Evolutionary conservation across 2,329 filamentous ascomycete species (phyloP).

Genomic region (Pseudogymnoascus sp.): DNA sequence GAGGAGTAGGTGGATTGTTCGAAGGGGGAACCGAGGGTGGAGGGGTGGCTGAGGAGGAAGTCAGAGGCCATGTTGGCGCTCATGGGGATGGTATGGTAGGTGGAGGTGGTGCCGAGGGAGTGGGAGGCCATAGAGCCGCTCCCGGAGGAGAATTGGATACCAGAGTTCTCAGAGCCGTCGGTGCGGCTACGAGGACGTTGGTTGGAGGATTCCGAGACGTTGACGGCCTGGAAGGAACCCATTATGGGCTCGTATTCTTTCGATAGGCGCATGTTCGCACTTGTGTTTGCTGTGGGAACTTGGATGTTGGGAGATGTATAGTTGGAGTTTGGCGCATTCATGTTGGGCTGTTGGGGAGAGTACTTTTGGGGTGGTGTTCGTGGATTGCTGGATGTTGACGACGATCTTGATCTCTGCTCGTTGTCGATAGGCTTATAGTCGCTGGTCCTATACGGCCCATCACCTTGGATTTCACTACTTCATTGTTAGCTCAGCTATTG

Average conservation of each 20-base stretch:
- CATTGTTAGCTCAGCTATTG: slow-evolving; percentile 14
- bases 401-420: slow-evolving; percentile 26
- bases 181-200: not conserved
- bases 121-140: not conserved
- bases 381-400: slow-evolving; percentile 13
- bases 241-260: slow-evolving; percentile 13
- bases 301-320: not conserved
- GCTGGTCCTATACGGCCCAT: slow-evolving; percentile 27
- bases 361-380: not conserved
- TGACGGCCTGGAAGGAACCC: slow-evolving; percentile 19
- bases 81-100: not conserved
- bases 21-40: not conserved
- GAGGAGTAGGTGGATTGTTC: not conserved
- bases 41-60: not conserved
- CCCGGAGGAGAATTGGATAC: not conserved
- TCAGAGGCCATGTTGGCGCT: not conserved
- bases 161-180: not conserved
- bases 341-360: not conserved
- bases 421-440: slow-evolving; percentile 32
- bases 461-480: slow-evolving; percentile 37
- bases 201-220: slow-evolving; percentile 15
- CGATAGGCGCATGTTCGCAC: not conserved
- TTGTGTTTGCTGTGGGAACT: not conserved
- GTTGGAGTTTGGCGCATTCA: not conserved
- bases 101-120: not conserved